These are phyloP conservation scores for Stemphylium vesicarium DNA, from an alignment of 2,329 filamentous ascomycete species.

Conservation along the genomic window DNA sequence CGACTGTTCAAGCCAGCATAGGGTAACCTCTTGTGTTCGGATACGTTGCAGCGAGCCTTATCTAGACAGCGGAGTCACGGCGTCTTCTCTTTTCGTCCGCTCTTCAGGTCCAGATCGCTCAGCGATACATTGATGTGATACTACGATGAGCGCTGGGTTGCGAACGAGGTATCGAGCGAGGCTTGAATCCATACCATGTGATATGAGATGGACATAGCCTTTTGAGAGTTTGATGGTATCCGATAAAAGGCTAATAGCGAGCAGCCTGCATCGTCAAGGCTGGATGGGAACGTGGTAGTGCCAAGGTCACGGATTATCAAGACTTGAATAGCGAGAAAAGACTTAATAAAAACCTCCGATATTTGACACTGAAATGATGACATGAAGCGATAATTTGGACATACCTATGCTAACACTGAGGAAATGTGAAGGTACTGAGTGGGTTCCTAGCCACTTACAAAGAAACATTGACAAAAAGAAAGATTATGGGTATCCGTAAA, in stretches of 20 bases:
- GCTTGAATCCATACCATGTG: too few relatives aligned
- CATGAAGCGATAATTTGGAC: not conserved
- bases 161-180: too few relatives aligned
- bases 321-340: not conserved
- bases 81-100: too few relatives aligned
- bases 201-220: too few relatives aligned
- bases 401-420: slow-evolving; percentile 1
- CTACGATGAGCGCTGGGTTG: too few relatives aligned
- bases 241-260: too few relatives aligned
- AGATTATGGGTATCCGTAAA: slow-evolving; percentile 39
- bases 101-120: too few relatives aligned
- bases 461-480: not conserved
- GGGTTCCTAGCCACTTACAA: not conserved
- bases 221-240: too few relatives aligned
- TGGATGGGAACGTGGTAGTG: too few relatives aligned
- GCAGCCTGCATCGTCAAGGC: too few relatives aligned
- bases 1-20: not conserved
- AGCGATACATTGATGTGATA: too few relatives aligned
- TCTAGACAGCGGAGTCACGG: not conserved
- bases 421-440: not conserved
- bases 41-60: not conserved
- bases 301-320: too few relatives aligned
- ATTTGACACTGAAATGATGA: not conserved
- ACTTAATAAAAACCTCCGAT: not conserved
- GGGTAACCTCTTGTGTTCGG: not conserved